Base-by-base conservation (phyloP, 2,329 filamentous ascomycete genomes). In the Corniculantispora saksenae region DNA sequence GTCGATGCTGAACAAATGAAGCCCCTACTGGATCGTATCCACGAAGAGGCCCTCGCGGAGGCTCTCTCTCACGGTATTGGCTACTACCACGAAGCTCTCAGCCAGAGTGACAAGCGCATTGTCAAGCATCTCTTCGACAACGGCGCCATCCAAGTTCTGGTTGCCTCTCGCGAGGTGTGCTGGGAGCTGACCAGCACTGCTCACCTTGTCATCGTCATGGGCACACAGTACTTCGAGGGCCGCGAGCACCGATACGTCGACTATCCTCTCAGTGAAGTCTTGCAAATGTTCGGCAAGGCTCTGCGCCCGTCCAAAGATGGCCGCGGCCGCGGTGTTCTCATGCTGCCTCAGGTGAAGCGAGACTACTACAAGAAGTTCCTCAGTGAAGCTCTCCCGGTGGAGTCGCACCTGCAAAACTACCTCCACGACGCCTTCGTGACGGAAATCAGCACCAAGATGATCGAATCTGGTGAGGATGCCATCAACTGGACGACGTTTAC, bases 361-460 rank as follows among this genome's bases (percentile, higher is more conserved):
- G 94, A 97, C 68, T 99, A 97, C 79, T 99, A 98, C 85, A 96
- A 95, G 81, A 99, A 99, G 79, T 99, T 99, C 82, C 81, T 99
- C 69, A 94, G 95, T 71, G 96, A 99, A 77, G 95, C 95, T 23
- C 83, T 99, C 50, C 95, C 95, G 0, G 93, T 99, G 27, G 95
- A 99, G 80, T 97, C 93, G 69, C 93, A 97, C 75, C 84, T 99
- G 38, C 92, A 97, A 74, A 89, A 91, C 64, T 97, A 93, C 77
- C 84, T 99, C 40, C 93, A 97, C 72, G 96, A 99, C 79, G 94
- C 93, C 1, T 98, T 99, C 72, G 94, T 99, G 53, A 94, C 94
- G 0, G 95, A 99, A 78, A 93, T 98, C 72, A 97, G 93, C 82
- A 97, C 93, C 21, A 94, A 93, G 82, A 97, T 94, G 76, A 95